These are phyloP conservation scores for Meripilus lineatus DNA, from an alignment of 1,284 basidiomycete species.

Conservation along the genomic window DNA sequence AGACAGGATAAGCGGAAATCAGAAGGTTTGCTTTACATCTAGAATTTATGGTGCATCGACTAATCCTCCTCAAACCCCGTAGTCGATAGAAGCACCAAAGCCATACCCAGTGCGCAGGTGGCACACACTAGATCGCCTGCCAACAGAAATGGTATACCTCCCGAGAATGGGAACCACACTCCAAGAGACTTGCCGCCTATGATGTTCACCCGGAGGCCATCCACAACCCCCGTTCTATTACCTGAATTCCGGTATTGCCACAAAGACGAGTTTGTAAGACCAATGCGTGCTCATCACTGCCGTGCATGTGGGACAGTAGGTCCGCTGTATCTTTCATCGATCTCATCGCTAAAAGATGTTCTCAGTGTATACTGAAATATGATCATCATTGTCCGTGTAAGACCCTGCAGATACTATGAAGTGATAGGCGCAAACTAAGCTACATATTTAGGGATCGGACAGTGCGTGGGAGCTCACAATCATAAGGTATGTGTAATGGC, in stretches of 20 bases:
- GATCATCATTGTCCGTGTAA: slow-evolving; percentile 77
- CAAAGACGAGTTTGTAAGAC: slow-evolving; percentile 57
- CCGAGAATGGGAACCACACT: slow-evolving; percentile 6
- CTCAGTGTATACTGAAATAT: slow-evolving; percentile 64
- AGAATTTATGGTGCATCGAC: too few species aligned
- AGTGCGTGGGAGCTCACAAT: slow-evolving; percentile 80
- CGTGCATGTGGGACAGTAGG: slow-evolving; percentile 63
- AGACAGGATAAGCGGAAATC: too few species aligned
- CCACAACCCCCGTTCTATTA: slow-evolving; percentile 42
- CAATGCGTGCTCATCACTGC: slow-evolving; percentile 74
- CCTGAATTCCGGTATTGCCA: slow-evolving; percentile 58
- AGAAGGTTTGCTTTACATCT: too few species aligned
- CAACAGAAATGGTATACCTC: too few species aligned
- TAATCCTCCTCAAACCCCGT: too few species aligned
- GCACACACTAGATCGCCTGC: too few species aligned
- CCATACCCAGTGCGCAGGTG: too few species aligned
- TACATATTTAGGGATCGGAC: slow-evolving; percentile 61
- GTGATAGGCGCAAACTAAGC: too few species aligned
- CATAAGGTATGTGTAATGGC: slow-evolving; percentile 46
- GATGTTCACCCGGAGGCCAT: slow-evolving; percentile 36
- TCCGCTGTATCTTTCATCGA: slow-evolving; percentile 11
- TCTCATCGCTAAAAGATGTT: not conserved
- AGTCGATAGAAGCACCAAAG: too few species aligned
- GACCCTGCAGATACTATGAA: slow-evolving; percentile 17
- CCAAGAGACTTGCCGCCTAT: slow-evolving; percentile 14